These are phyloP conservation scores for Cucumis melo DNA, from an alignment of 306 rosid genomes.

Conservation along the genomic window DNA sequence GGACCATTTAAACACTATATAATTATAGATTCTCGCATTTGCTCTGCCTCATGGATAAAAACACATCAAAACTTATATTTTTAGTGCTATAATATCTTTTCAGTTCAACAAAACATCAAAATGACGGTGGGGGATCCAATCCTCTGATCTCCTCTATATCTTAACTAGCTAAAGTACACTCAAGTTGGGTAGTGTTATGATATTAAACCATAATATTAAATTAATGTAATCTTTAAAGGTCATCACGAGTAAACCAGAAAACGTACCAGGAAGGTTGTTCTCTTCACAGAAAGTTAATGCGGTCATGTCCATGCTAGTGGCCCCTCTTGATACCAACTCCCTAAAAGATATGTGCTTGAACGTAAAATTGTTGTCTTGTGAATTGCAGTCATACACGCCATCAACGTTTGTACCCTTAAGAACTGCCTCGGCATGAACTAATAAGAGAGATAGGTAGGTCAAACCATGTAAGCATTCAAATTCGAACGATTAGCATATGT, in stretches of 20 bases:
- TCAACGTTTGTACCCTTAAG: constrained; percentile 40
- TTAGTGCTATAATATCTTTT: background rate
- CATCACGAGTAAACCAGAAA: background rate
- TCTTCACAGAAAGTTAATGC: constrained; percentile 39
- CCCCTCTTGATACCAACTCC: constrained; percentile 33
- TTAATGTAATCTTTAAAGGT: background rate
- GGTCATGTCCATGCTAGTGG: constrained; percentile 28
- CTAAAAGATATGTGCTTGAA: constrained; percentile 37
- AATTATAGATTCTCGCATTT: background rate
- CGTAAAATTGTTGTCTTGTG: constrained; percentile 38
- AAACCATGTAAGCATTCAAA: constrained; percentile 1
- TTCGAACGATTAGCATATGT: background rate
- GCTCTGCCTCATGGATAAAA: background rate
- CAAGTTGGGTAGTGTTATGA: background rate
- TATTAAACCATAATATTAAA: background rate
- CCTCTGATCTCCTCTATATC: background rate
- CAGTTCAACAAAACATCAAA: background rate
- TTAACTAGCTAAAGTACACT: too few species aligned
- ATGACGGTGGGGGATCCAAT: background rate
- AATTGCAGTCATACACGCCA: constrained; percentile 38
- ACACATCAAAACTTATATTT: background rate
- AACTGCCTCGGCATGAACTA: constrained; percentile 43
- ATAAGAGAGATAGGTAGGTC: constrained; percentile 7
- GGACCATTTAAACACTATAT: background rate
- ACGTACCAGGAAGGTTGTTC: constrained; percentile 28